Evolutionary conservation across 1,139 yeast species (phyloP), one percentile per base, ranked within the genome.

Genomic region (Blastobotrys ciferrii): DNA sequence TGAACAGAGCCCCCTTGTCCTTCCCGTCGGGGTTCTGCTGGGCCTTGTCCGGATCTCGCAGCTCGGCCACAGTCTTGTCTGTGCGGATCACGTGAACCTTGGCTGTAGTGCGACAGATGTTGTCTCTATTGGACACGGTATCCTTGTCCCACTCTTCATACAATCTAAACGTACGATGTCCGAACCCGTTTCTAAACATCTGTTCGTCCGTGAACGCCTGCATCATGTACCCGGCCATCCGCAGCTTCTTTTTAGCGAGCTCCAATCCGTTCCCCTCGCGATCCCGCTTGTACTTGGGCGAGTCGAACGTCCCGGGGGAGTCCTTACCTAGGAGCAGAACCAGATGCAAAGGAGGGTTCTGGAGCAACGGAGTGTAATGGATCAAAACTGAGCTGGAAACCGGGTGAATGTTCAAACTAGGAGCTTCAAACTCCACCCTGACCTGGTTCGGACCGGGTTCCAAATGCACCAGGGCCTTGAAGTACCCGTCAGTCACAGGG

Each of bases 161-260:
- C 57, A 89, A 84, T 52, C 82, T 81, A 67, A 89, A 89, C 3
- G 86, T 76, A 51, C 98, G 71, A 56, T 84, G 81, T 23, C 96
- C 95, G 59, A 87, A 78, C 0, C 95, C 94, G 47, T 78, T 76
- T 36, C 82, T 71, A 50, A 82, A 69, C 96, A 92, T 88, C 63
- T 91, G 97, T 58, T 92, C 97, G 57, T 83, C 84, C 0, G 98
- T 91, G 64, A 80, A 91, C 0, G 97, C 96, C 60, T 88, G 91
- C 96, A 89, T 88, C 66, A 92, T 66, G 59, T 96, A 75, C 2
- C 87, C 96, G 5, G 91, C 97, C 53, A 88, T 79, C 58, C 95
- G 80, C 56, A 92, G 65, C 64, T 87, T 89, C 56, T 74, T 73
- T 18, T 87, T 71, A 0, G 97, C 97, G n/a, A 82, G 67, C 14